Evolutionary conservation across 129 eudicot species (phyloP).

Genomic region (Heracleum sosnowskyi): DNA sequence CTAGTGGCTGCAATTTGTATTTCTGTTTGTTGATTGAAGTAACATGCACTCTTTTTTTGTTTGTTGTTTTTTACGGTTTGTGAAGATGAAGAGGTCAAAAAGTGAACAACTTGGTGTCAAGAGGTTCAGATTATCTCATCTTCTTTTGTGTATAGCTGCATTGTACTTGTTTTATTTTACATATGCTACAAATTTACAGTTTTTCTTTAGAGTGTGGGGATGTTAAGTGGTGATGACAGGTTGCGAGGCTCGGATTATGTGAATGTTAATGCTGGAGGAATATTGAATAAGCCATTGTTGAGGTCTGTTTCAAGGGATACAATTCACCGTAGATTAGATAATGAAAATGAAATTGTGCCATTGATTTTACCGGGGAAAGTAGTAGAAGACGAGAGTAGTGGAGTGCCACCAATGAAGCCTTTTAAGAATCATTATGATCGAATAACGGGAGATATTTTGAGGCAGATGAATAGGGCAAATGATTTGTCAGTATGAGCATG

Average conservation of each 20-base stretch:
- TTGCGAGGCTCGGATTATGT: slow-evolving; percentile 7
- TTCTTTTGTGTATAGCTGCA: slow-evolving; percentile 53
- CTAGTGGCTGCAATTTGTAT: not conserved
- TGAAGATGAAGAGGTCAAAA: slow-evolving; percentile 72
- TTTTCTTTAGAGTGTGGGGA: slow-evolving; percentile 47
- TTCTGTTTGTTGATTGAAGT: not conserved
- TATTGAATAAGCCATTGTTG: slow-evolving; percentile 24
- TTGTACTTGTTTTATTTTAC: slow-evolving; percentile 68
- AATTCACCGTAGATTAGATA: slow-evolving; percentile 45
- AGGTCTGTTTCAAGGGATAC: slow-evolving; percentile 35
- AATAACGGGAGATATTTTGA: slow-evolving; percentile 45
- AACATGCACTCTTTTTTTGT: not conserved
- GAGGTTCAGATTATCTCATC: slow-evolving; percentile 58
- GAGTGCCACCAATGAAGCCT: slow-evolving; percentile 21
- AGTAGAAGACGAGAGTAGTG: slow-evolving; percentile 15
- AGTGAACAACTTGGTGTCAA: slow-evolving; percentile 47
- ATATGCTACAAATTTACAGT: slow-evolving; percentile 59
- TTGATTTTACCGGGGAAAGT: slow-evolving; percentile 15
- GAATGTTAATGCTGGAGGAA: slow-evolving; percentile 23
- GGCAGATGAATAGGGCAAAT: slow-evolving; percentile 35
- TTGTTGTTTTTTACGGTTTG: slow-evolving; percentile 13
- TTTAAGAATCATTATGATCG: slow-evolving; percentile 48
- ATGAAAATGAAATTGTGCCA: slow-evolving; percentile 24
- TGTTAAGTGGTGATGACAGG: slow-evolving; percentile 29
- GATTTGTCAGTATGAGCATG: slow-evolving; percentile 60